These are phyloP conservation scores for Prunus persica DNA, from an alignment of 306 rosid species.

Conservation along the genomic window DNA sequence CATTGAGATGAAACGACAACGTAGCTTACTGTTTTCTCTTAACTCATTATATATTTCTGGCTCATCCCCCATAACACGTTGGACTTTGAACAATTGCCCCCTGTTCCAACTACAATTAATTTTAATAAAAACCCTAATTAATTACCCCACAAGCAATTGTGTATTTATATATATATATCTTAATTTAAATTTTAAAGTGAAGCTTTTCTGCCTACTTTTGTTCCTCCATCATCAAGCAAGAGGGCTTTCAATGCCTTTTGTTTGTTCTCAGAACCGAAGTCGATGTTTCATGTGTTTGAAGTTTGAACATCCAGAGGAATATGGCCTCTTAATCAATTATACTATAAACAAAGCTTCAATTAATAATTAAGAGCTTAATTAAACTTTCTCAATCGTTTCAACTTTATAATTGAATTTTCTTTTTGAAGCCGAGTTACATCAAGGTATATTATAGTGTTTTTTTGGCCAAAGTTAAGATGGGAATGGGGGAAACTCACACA, in stretches of 20 bases:
- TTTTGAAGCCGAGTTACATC: not conserved
- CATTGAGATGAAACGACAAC: constrained; percentile 33
- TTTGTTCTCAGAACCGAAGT: constrained; percentile 25
- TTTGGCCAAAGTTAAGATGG: too few species aligned
- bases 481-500: too few species aligned
- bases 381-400: not conserved
- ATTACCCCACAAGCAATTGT: not conserved
- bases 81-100: constrained; percentile 87
- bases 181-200: constrained; percentile 13
- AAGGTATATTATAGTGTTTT: not conserved
- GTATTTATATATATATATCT: not conserved
- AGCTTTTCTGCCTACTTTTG: constrained; percentile 34
- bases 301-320: constrained; percentile 22
- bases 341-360: not conserved
- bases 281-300: constrained; percentile 9
- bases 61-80: constrained; percentile 52
- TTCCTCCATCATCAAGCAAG: constrained; percentile 63
- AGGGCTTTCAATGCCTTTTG: constrained; percentile 33
- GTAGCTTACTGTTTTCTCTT: constrained; percentile 20
- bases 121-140: constrained; percentile 8
- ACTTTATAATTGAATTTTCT: not conserved
- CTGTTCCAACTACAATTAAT: constrained; percentile 71
- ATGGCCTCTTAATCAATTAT: not conserved
- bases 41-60: constrained; percentile 11
- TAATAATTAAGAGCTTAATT: not conserved